Base-by-base conservation (phyloP, 495 filamentous ascomycete species). In the Penicillium salamii region DNA sequence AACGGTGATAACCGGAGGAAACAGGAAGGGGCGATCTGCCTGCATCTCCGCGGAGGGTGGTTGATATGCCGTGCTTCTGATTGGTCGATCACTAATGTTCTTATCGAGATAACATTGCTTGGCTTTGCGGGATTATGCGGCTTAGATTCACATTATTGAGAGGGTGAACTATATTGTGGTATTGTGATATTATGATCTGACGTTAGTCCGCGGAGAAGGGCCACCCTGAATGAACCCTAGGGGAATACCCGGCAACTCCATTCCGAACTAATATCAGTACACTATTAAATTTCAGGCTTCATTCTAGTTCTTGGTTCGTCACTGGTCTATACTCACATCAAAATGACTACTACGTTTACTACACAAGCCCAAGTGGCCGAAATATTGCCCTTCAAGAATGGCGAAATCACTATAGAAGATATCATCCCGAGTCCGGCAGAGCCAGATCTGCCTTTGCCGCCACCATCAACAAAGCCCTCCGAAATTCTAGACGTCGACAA, bases 401-500 rank as follows among this genome's bases (percentile, higher is more conserved):
- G 33, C 33, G 53, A 59, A 18, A 59, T 70, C 42, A 64, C 49
- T 39, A 42, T 68, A 13, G 58, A 71, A 44, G 53, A 66, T 23
- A 54, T 67, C 6, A 17, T 40, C 0, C 43, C 61, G 28, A 51
- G 52, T 12, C 58, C 59, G 8, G 54, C 59, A 33, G 62, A 74
- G 31, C 47, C 65, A n/a, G 70, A 76, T 41, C 67, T 85, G 43
- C 83, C 88, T 5, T 74, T 95, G 9, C 90, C 90, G 14, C 91
- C 91, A 6, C 80, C 74, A n/a, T 78, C 84, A 5, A 77, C 66
- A 39, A 56, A 67, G 28, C 84, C 82, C 12, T 83, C 76, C 35
- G 70, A 78, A 32, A 79, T 95, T 13, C 74, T 96, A 7, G 76
- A 83, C 29, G 59, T 88, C 57, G 92, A 97, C 58, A 73, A 86